Percentiles rank a stretch among this genome's conserved stretches.
phyloP scores from a whole-genome alignment of 73 alveolate genomes.

The Tetrahymena malaccensis region DNA sequence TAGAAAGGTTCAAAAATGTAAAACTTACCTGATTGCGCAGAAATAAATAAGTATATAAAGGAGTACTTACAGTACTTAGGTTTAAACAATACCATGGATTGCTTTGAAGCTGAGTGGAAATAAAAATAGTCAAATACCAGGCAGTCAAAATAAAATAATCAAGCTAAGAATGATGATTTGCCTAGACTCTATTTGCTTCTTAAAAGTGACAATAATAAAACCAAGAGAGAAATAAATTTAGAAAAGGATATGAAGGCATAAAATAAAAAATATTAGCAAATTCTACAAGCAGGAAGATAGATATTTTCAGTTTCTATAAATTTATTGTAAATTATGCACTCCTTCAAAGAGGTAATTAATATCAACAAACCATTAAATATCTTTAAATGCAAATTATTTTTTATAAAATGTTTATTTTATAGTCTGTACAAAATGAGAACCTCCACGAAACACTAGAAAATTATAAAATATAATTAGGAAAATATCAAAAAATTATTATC shows the following conservation, averaged over 20 bases:
- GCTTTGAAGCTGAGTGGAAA: conserved; percentile 85
- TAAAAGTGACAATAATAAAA: conserved; percentile 63
- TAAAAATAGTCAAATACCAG: conserved; percentile 38
- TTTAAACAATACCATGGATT: conserved; percentile 72
- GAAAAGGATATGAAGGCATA: conserved; percentile 73
- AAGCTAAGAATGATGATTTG: conserved; percentile 50
- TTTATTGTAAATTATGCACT: conserved; percentile 73
- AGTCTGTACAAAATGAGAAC: conserved; percentile 74
- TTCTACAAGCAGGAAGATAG: conserved; percentile 81
- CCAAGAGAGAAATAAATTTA: conserved; percentile 74
- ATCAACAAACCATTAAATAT: no score
- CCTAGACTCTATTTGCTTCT: conserved; percentile 69
- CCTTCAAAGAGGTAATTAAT: conserved; percentile 56
- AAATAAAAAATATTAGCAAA: conserved; percentile 76
- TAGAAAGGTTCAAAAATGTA: not conserved
- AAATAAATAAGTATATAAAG: conserved; percentile 69
- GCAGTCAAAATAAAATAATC: conserved; percentile 29
- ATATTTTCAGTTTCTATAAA: conserved; percentile 83
- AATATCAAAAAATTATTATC: conserved; percentile 88
- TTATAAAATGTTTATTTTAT: not conserved
- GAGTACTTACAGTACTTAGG: conserved; percentile 69
- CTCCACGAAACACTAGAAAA: conserved; percentile 83
- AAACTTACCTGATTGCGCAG: conserved; percentile 35
- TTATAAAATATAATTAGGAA: conserved; percentile 91
- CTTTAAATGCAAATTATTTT: not conserved